Evolutionary conservation across 768 basidiomycete species (phyloP).

Genomic region (Tylopilus felleus): DNA sequence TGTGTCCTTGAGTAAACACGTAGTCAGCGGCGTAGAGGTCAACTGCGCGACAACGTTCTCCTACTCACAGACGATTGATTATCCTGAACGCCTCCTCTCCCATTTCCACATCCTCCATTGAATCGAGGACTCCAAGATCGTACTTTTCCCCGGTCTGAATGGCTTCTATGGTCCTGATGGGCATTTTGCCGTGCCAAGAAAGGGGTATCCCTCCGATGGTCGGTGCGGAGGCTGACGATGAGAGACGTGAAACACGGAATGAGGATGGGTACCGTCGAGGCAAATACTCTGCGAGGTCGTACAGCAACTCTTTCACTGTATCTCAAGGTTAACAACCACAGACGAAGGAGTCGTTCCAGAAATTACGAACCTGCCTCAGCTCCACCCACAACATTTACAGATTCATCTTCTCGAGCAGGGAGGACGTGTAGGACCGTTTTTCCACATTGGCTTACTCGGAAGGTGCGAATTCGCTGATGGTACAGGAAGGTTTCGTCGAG

Average conservation of each 20-base stretch:
- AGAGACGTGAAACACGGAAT: constrained; percentile 49
- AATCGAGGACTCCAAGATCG: constrained; percentile 41
- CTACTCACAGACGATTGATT: constrained; percentile 56
- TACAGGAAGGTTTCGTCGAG: constrained; percentile 56
- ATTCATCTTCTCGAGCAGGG: constrained; percentile 40
- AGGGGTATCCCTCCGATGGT: constrained; percentile 25
- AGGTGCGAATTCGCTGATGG: constrained; percentile 56
- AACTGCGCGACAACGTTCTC: background rate
- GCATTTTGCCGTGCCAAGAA: constrained; percentile 42
- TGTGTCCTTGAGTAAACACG: constrained; percentile 41
- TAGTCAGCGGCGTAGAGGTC: background rate
- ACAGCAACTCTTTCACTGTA: constrained; percentile 61
- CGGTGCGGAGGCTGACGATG: constrained; percentile 9
- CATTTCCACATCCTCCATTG: constrained; percentile 27
- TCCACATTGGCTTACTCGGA: constrained; percentile 52
- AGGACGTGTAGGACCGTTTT: constrained; percentile 48
- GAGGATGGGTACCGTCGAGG: constrained; percentile 60
- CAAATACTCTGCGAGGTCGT: constrained; percentile 69
- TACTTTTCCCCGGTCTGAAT: constrained; percentile 46
- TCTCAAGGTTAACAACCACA: background rate
- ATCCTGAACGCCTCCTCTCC: constrained; percentile 61
- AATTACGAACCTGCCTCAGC: constrained; percentile 29
- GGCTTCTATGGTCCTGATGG: constrained; percentile 54
- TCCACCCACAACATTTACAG: constrained; percentile 29
- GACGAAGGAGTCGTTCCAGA: background rate